Base-by-base conservation (phyloP, 1,284 basidiomycete genomes). In the Chondrostereum purpureum region DNA sequence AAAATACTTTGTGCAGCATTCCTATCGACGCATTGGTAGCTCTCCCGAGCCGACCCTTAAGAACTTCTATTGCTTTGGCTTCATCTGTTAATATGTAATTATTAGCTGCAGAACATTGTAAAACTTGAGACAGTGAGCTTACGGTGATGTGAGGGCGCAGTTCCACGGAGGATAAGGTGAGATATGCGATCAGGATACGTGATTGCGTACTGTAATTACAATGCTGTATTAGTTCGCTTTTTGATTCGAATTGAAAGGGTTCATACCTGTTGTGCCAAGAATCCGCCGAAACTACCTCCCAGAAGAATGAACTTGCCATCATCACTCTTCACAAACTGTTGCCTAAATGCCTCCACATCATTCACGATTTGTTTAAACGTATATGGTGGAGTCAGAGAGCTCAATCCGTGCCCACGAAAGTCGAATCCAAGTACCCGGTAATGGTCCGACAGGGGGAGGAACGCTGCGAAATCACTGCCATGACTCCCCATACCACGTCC, bases 1-100 rank as follows among this genome's bases (percentile, higher is more conserved):
- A 44, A 22, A 44, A 44, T 27, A 44, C 42, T 34, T 44, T 44
- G 18, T 38, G 16, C 17, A 44, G 19, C 42, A 44, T 44, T n/a
- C 14, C 42, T 8, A 44, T 8, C 24, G 34, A 44, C 31, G 42
- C 20, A 13, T 34, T 44, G 11, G 42, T 16, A 20, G 42, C 42
- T 4, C 42, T 27, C 27, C 21, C 27, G 4, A 38, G 33, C 11
- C 34, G 42, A 13, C 27, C 42, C 17, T 10, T 14, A 19, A 44
- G 14, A 8, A 38, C 18, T 14, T 14, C n/a, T 8, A 31, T 31
- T 31, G 27, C 27, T 31, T 31, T n/a, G n/a, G 27, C 27, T 31
- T 31, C 27, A n/a, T 31, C 27, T 31, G 27, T 8, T 31, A 8
- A 31, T n/a, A 31, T 8, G 8, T 31, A 8, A n/a, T 31, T 8